Conservation (phyloP, 140 eudicot species). For the Erigeron philadelphicus region DNA sequence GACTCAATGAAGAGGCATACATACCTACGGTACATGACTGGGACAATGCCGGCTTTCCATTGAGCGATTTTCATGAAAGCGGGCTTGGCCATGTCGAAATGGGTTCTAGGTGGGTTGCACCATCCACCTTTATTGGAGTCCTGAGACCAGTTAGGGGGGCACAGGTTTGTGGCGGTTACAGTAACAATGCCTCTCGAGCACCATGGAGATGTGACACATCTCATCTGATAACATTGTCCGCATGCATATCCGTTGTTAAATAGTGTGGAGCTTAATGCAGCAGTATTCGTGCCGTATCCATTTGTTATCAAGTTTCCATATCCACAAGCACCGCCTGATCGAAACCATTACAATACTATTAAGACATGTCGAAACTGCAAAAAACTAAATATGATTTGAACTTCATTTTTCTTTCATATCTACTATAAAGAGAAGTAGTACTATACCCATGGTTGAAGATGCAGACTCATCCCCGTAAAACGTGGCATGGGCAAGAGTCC, state of each 20-base stretch:
- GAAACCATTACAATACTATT: not conserved
- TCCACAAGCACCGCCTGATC: slow-evolving; percentile 93
- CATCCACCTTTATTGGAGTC: slow-evolving; percentile 75
- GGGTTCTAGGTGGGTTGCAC: slow-evolving; percentile 91
- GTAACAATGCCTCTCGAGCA: slow-evolving; percentile 51
- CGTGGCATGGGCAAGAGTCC: slow-evolving; percentile 74
- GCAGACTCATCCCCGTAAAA: slow-evolving; percentile 83
- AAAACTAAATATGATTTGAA: not conserved
- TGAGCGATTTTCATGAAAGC: slow-evolving; percentile 81
- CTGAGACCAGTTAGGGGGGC: slow-evolving; percentile 73
- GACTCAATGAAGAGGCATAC: not conserved
- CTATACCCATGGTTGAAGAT: slow-evolving; percentile 63
- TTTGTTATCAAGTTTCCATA: slow-evolving; percentile 66
- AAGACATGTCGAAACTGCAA: not conserved
- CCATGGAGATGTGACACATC: slow-evolving; percentile 53
- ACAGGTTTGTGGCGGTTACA: slow-evolving; percentile 76
- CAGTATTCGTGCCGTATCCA: slow-evolving; percentile 77
- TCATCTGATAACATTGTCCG: slow-evolving; percentile 71
- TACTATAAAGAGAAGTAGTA: slow-evolving; percentile 14
- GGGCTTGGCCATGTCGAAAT: slow-evolving; percentile 90
- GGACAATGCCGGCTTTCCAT: slow-evolving; percentile 85
- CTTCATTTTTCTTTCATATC: not conserved
- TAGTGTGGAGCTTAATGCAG: slow-evolving; percentile 75
- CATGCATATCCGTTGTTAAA: slow-evolving; percentile 77
- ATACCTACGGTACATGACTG: slow-evolving; percentile 79